Conservation (phyloP, 2,329 filamentous ascomycete species). For the Lachnellula cervina region DNA sequence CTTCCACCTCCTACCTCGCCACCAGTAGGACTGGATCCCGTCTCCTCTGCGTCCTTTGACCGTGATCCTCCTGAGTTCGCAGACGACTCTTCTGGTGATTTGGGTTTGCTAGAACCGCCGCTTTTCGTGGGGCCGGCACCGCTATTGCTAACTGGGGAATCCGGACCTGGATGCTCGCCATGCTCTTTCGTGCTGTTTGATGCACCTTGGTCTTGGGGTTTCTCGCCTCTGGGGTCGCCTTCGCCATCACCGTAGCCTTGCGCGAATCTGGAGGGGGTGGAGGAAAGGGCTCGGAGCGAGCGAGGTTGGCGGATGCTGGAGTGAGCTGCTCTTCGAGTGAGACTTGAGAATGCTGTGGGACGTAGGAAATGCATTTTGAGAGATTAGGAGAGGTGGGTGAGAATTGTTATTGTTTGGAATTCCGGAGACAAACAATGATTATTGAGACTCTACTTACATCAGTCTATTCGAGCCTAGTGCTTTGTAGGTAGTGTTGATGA, state of each 20-base stretch:
- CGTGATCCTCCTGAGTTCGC: conserved; percentile 37
- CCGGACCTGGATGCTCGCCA: conserved; percentile 41
- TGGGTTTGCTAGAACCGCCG: conserved; percentile 21
- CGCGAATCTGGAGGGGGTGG: conserved; percentile 9
- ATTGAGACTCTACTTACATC: neutral
- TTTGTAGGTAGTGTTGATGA: neutral
- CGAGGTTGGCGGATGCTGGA: conserved; percentile 8
- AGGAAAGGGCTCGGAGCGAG: conserved; percentile 16
- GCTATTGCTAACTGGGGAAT: conserved; percentile 37
- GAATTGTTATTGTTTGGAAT: neutral
- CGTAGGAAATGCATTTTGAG: conserved; percentile 20
- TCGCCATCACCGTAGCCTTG: conserved; percentile 40
- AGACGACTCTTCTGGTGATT: conserved; percentile 31
- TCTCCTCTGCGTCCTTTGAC: conserved; percentile 38
- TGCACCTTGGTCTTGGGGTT: conserved; percentile 35
- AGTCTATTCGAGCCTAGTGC: neutral
- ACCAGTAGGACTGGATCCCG: conserved; percentile 30
- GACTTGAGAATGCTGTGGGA: conserved; percentile 10
- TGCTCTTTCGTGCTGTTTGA: conserved; percentile 31
- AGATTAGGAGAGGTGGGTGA: neutral
- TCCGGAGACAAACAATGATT: neutral
- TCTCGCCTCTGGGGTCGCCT: conserved; percentile 34
- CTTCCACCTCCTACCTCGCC: conserved; percentile 22
- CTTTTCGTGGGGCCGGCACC: conserved; percentile 35
- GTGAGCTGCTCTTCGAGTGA: conserved; percentile 11